These are phyloP conservation scores for Podospora australis DNA, from an alignment of 495 filamentous ascomycete species.

Conservation along the genomic window DNA sequence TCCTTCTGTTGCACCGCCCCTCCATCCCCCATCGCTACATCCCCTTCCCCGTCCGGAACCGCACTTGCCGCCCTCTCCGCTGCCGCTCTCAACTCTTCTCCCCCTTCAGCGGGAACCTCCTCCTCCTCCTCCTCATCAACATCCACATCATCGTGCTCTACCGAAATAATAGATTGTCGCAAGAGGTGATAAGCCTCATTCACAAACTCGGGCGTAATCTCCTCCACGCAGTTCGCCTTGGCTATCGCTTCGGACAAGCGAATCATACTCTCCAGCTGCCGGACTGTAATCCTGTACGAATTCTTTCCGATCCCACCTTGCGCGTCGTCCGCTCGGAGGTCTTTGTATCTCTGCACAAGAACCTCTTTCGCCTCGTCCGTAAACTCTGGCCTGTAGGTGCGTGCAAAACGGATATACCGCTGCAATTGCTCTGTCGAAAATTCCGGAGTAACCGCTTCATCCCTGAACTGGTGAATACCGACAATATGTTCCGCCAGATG, in stretches of 20 bases:
- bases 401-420: slow-evolving; percentile 93
- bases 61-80: slow-evolving; percentile 33
- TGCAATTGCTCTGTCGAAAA: slow-evolving; percentile 96
- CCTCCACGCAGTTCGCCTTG: slow-evolving; percentile 93
- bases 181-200: slow-evolving; percentile 85
- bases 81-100: slow-evolving; percentile 28
- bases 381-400: slow-evolving; percentile 92
- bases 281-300: slow-evolving; percentile 92
- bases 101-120: slow-evolving; percentile 25
- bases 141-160: slow-evolving; percentile 97
- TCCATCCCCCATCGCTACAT: slow-evolving; percentile 59
- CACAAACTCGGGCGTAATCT: slow-evolving; percentile 78
- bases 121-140: slow-evolving; percentile 80
- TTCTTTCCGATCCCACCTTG: slow-evolving; percentile 91
- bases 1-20: slow-evolving; percentile 37
- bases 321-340: slow-evolving; percentile 86
- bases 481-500: slow-evolving; percentile 93
- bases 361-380: slow-evolving; percentile 75
- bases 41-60: slow-evolving; percentile 53
- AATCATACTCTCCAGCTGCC: slow-evolving; percentile 93
- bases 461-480: slow-evolving; percentile 83
- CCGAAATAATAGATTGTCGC: slow-evolving; percentile 88
- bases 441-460: slow-evolving; percentile 83
- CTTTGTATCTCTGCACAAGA: slow-evolving; percentile 92
- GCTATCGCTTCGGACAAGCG: slow-evolving; percentile 92